Conservation (phyloP, 768 basidiomycete genomes). For the Leucocoprinus sp. region DNA sequence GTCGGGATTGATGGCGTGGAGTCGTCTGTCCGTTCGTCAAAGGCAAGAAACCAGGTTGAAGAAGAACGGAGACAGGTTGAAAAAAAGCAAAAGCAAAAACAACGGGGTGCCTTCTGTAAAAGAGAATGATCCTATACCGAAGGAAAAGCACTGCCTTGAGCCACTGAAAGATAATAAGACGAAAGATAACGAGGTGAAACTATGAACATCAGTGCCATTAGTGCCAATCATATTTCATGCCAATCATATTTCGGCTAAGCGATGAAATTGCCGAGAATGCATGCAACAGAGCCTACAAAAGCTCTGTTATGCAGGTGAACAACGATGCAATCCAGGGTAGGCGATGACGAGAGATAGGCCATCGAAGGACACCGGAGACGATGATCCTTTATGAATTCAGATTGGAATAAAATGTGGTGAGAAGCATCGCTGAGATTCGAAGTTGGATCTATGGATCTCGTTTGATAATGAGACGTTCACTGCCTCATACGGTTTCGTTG, state of each 20-base stretch:
- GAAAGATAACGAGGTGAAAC: constrained; percentile 1
- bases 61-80: too few species aligned
- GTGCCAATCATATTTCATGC: too few species aligned
- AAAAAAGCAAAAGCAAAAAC: constrained; percentile 8
- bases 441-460: not conserved
- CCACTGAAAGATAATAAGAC: not conserved
- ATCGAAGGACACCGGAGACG: not conserved
- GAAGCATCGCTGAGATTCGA: constrained; percentile 1
- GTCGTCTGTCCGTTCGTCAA: too few species aligned
- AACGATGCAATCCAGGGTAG: constrained; percentile 9
- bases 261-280: not conserved
- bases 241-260: constrained; percentile 4
- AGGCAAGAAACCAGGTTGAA: too few species aligned
- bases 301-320: not conserved
- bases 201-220: not conserved
- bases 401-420: constrained; percentile 9
- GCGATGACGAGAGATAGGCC: not conserved
- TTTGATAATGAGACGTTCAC: constrained; percentile 13
- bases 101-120: not conserved
- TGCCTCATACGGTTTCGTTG: constrained; percentile 34
- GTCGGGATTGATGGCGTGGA: too few species aligned
- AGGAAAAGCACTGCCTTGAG: constrained; percentile 7
- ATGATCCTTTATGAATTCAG: constrained; percentile 7
- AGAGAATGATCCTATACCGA: constrained; percentile 8
- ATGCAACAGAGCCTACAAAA: not conserved